phyloP scores from a whole-genome alignment of 148 eudicot genomes.

The Beta vulgaris region DNA sequence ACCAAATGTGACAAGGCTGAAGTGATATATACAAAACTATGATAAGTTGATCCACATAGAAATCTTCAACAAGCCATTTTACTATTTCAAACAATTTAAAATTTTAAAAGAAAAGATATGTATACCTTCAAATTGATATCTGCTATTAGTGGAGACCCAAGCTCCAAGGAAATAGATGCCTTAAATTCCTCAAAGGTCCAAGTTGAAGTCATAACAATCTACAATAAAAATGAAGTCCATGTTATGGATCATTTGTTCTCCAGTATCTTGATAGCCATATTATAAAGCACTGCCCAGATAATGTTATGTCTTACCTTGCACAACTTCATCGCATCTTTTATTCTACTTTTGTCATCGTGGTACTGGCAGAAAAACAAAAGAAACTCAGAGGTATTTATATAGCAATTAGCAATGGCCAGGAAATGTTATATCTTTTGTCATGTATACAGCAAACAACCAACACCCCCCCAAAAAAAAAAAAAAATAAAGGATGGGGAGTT shows the following conservation, averaged over 20 bases:
- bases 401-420: neutral
- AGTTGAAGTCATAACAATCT: constrained; percentile 63
- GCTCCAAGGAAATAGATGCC: constrained; percentile 43
- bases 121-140: constrained; percentile 75
- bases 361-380: constrained; percentile 50
- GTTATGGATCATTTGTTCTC: neutral
- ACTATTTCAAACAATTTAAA: neutral
- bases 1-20: neutral
- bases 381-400: constrained; percentile 13
- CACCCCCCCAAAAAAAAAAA: no score
- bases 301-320: constrained; percentile 75
- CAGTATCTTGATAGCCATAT: no score
- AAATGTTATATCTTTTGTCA: no score
- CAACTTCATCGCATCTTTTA: constrained; percentile 71
- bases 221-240: constrained; percentile 15
- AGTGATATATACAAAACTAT: neutral
- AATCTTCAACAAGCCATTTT: neutral
- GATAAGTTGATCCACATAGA: neutral
- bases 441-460: no score
- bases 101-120: neutral
- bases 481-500: no score
- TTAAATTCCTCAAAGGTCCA: constrained; percentile 75
- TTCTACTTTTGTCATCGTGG: constrained; percentile 72
- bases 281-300: no score
- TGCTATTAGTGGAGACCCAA: constrained; percentile 53